Evolutionary conservation across 2,329 filamentous ascomycete species (phyloP).

Genomic region (Epichloe amarillans): DNA sequence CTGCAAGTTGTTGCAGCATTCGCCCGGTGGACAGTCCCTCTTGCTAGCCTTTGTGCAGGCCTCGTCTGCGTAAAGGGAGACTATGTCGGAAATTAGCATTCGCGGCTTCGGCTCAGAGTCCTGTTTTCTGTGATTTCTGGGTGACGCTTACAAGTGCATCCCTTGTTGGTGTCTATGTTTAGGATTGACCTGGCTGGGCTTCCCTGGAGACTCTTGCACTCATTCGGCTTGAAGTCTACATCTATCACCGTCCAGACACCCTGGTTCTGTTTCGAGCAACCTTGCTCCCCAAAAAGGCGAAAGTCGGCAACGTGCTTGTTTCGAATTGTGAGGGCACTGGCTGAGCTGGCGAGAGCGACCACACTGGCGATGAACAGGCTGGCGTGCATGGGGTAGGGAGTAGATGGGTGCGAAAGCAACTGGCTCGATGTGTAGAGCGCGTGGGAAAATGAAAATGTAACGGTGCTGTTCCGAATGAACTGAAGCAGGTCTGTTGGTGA

Average conservation of each 20-base stretch:
- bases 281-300: slow-evolving; percentile 10
- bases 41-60: slow-evolving; percentile 2
- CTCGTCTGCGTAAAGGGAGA: slow-evolving; percentile 7
- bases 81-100: slow-evolving; percentile 1
- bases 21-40: not conserved
- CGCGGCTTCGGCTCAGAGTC: not conserved
- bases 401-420: too few relatives aligned
- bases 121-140: not conserved
- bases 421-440: not conserved
- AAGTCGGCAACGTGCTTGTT: slow-evolving; percentile 15
- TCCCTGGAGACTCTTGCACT: slow-evolving; percentile 10
- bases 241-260: slow-evolving; percentile 16
- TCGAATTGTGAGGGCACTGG: slow-evolving; percentile 8
- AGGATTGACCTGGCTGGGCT: slow-evolving; percentile 7
- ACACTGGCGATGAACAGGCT: slow-evolving; percentile 6
- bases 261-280: slow-evolving; percentile 10
- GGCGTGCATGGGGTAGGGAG: slow-evolving; percentile 6
- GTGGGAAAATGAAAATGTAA: not conserved
- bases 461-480: not conserved
- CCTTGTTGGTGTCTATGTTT: slow-evolving; percentile 7
- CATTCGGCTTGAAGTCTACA: slow-evolving; percentile 9
- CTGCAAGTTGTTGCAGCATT: not conserved
- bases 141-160: slow-evolving; percentile 9
- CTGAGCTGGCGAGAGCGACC: slow-evolving; percentile 6
- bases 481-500: too few relatives aligned